Evolutionary conservation across 2,329 filamentous ascomycete genomes (phyloP).

Genomic region (Exutisphaerella laricina): DNA sequence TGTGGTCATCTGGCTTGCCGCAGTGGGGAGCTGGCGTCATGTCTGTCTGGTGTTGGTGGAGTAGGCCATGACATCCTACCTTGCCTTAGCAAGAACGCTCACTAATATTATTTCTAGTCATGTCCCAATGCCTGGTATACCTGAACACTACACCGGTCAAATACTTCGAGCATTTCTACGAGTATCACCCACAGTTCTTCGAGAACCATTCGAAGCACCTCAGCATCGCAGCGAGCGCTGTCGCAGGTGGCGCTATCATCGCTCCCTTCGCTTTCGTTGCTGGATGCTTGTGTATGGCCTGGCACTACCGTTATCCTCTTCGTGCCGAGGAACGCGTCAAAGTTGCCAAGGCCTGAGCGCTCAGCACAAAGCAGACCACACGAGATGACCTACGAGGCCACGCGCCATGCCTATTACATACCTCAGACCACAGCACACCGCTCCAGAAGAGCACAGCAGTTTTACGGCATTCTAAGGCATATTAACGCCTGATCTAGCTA

Average conservation of each 20-base stretch:
- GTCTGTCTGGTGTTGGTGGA: neutral
- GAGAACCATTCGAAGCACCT: neutral
- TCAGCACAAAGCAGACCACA: neutral
- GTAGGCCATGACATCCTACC: neutral
- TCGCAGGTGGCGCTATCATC: neutral
- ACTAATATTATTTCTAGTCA: no score
- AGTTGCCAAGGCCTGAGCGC: no score
- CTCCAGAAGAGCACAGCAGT: neutral
- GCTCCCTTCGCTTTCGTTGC: neutral
- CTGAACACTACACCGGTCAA: neutral
- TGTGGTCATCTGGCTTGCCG: neutral
- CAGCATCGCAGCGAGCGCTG: neutral
- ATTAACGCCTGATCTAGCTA: neutral
- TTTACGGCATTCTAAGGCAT: neutral
- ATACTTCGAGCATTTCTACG: neutral
- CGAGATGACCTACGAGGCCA: neutral
- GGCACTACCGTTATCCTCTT: neutral
- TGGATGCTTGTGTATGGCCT: neutral
- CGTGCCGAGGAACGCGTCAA: no score
- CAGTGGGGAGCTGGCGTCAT: neutral
- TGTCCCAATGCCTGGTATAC: neutral
- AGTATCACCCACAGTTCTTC: neutral
- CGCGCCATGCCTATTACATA: neutral
- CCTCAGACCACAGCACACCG: neutral
- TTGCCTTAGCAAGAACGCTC: neutral